phyloP scores from a whole-genome alignment of 129 eudicot genomes.

The Apium graveolens region DNA sequence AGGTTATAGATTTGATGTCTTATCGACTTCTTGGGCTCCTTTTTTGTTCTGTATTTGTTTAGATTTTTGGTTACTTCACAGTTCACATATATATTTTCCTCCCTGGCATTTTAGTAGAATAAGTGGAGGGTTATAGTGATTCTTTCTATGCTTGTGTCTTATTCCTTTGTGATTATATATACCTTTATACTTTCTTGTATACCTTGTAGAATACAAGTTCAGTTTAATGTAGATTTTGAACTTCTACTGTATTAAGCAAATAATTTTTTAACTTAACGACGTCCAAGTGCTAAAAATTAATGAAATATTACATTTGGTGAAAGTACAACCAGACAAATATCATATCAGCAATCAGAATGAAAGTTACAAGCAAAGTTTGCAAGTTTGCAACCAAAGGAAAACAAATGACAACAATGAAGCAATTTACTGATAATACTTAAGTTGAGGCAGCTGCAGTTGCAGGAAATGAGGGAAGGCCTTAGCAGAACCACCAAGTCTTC shows the following conservation, averaged over 20 bases:
- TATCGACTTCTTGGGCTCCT: neutral
- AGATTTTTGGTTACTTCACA: neutral
- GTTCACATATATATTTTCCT: neutral
- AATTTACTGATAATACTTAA: conserved; percentile 5
- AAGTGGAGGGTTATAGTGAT: conserved; percentile 14
- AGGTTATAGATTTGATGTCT: conserved; percentile 30
- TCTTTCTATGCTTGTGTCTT: conserved; percentile 1
- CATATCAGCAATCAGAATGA: neutral
- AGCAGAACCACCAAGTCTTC: conserved; percentile 24
- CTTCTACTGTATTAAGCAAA: too few relatives aligned
- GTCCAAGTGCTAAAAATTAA: neutral
- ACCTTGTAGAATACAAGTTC: neutral
- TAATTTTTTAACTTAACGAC: neutral
- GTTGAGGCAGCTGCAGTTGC: conserved; percentile 22
- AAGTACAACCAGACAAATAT: neutral
- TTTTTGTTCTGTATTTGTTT: neutral
- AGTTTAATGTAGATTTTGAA: neutral
- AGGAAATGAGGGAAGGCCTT: conserved; percentile 24
- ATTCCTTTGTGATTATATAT: neutral
- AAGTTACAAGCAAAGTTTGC: conserved; percentile 18
- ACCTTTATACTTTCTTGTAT: neutral
- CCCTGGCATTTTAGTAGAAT: conserved; percentile 1
- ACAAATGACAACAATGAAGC: conserved; percentile 2
- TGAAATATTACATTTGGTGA: neutral
- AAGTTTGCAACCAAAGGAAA: conserved; percentile 23